A percentile compares a stretch with the other conserved stretches of the same genome.
These are phyloP conservation scores for Akebia trifoliata DNA, from an alignment of 164 flowering plant genomes.

Conservation along the genomic window DNA sequence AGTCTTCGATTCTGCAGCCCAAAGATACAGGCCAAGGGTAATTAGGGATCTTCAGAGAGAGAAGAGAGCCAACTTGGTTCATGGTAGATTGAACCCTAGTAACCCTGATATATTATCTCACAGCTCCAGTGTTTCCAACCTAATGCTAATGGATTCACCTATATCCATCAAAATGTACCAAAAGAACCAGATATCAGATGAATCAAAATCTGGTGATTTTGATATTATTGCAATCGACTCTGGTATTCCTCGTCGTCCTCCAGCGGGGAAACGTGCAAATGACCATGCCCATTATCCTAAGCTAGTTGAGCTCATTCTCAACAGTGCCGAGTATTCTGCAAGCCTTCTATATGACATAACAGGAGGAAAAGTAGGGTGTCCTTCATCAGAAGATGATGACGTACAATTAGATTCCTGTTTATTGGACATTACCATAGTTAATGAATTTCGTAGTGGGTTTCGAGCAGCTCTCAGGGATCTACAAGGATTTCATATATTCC, in stretches of 20 bases:
- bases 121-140: slow-evolving; percentile 54
- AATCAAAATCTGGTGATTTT: slow-evolving; percentile 28
- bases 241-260: slow-evolving; percentile 97
- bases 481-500: slow-evolving; percentile 87
- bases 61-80: slow-evolving; percentile 73
- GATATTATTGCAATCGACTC: slow-evolving; percentile 85
- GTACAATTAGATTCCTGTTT: slow-evolving; percentile 16
- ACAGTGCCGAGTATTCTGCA: slow-evolving; percentile 66
- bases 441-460: slow-evolving; percentile 73
- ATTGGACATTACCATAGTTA: slow-evolving; percentile 36
- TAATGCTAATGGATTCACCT: slow-evolving; percentile 48
- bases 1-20: slow-evolving; percentile 56
- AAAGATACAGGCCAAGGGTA: slow-evolving; percentile 52
- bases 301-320: slow-evolving; percentile 86
- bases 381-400: slow-evolving; percentile 34
- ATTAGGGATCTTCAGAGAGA: slow-evolving; percentile 67
- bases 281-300: slow-evolving; percentile 87
- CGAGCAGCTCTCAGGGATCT: slow-evolving; percentile 90
- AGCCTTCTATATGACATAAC: slow-evolving; percentile 69
- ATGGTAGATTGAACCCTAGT: slow-evolving; percentile 47
- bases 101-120: slow-evolving; percentile 44
- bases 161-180: slow-evolving; percentile 29
- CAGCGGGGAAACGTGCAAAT: slow-evolving; percentile 92
- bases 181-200: too few relatives aligned
- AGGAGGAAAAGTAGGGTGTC: slow-evolving; percentile 72